Evolutionary conservation across 208 protist species (phyloP), one percentile per base, ranked within the genome.

Genomic region (Naegleria fowleri): DNA sequence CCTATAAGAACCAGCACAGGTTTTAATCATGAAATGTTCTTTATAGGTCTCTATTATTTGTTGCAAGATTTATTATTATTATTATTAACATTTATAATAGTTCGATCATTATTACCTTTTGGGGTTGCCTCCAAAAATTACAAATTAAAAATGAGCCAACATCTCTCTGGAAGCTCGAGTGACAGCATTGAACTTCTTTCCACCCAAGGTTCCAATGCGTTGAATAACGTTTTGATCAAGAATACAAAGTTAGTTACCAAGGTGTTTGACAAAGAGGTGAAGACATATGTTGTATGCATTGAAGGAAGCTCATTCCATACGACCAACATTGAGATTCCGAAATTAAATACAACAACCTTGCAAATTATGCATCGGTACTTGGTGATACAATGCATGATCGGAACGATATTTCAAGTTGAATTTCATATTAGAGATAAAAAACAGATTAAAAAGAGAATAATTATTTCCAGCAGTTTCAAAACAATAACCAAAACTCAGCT

Each of bases 371-470:
- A 79, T 36, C 0, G 67, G n/a, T 79, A 79, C 36, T 79, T 79
- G n/a, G 29, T 36, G n/a, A 25, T 79, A 36, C 67, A 79, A 79
- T 79, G 67, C 25, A 36, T 19, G 5, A 29, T 79, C 29, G 67
- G 29, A 79, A 36, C 16, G n/a, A n/a, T 29, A 36, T 79, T 79
- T 79, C 67, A 79, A 79, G 25, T 79, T 36, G 67, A 79, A 36
- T 13, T 79, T 15, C 16, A 79, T 79, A 79, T 79, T 79, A 19
- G 67, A n/a, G 67, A 79, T 36, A 79, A 79, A 36, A 79, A 79
- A 36, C 67, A 79, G 36, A 79, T 79, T n/a, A 79, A 79, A 79
- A 79, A 79, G 29, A 79, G 67, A 79, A 36, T 79, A 33, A 79
- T 79, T 79, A 36, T 79, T 33, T 79, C 67, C 6, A 36, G 29